Base-by-base conservation (phyloP, 2,329 filamentous ascomycete species). In the Trichoderma sp. region DNA sequence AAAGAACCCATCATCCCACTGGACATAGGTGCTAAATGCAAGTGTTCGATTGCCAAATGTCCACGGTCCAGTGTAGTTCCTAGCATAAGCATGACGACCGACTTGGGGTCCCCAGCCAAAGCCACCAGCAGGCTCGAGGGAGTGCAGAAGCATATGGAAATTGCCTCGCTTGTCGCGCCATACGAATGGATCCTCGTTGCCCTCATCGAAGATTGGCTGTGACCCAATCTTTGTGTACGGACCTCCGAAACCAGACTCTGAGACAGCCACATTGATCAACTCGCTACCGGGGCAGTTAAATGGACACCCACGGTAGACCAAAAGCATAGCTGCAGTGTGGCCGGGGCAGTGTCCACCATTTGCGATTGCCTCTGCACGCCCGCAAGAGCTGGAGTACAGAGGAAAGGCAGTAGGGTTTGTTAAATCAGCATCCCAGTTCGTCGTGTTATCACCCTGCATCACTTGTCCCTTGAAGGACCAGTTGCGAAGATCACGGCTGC, bases 351-450 rank as follows among this genome's bases (percentile, higher is more conserved):
- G 27, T 19, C 53, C 52, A 3, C 32, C 19, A n/a, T 54, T 17
- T 5, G 13, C 10, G 12, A 15, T 37, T 8, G 53, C 25, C 6
- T 35, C 53, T 45, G 29, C 32, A 5, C 52, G 53, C 4, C 52
- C 32, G 29, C 63, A 58, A 6, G 63, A 66, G 64, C 39, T 50
- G 5, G 59, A 45, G 48, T 58, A 64, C 37, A 82, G 72, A 1
- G 80, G 78, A 70, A 78, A 80, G 0, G 79, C 77, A 0, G 80
- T 77, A 0, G 82, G 82, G 45, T 83, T 84, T 0, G 81, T 84
- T 45, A 78, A 72, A 50, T 73, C 70, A n/a, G 70, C 70, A 37
- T 73, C 71, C 71, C 71, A 73, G 29, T 53, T 63, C 2, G n/a
- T 22, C 8, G 59, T 60, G 22, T 73, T 64, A n/a, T 69, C 63